Conservation (phyloP, 805 yeast species). For the Candida insectalens region DNA sequence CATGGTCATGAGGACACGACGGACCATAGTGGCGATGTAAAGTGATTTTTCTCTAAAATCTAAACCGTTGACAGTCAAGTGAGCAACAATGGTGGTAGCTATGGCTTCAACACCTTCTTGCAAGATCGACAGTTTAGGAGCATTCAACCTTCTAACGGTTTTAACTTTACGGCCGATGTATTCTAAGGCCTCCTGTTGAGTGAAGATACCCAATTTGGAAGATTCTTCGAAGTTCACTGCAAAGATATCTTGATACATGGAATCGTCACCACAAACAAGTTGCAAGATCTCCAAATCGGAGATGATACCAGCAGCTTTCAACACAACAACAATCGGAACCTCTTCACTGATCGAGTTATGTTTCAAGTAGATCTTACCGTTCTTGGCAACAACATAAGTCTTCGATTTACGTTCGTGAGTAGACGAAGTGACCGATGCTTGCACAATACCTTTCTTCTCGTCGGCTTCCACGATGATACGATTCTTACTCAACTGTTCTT, state of each 20-base stretch:
- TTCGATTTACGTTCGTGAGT: constrained; percentile 98
- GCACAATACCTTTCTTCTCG: constrained; percentile 86
- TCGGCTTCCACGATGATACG: constrained; percentile 98
- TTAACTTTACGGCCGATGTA: constrained; percentile 87
- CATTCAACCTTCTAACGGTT: constrained; percentile 78
- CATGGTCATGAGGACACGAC: constrained; percentile 94
- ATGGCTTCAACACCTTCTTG: constrained; percentile 97
- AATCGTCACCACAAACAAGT: constrained; percentile 83
- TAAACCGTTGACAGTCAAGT: constrained; percentile 69
- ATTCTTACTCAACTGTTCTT: constrained; percentile 93
- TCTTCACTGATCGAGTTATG: constrained; percentile 96
- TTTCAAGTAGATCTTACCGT: constrained; percentile 79
- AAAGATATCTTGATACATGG: constrained; percentile 84
- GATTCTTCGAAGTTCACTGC: constrained; percentile 93
- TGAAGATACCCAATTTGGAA: constrained; percentile 70
- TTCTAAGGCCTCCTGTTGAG: constrained; percentile 90
- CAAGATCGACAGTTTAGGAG: constrained; percentile 65
- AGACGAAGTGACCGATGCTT: constrained; percentile 95
- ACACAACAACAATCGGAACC: constrained; percentile 83
- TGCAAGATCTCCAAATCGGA: constrained; percentile 92
- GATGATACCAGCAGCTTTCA: constrained; percentile 91
- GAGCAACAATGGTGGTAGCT: constrained; percentile 95
- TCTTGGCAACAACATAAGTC: constrained; percentile 89
- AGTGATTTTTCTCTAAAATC: constrained; percentile 92
- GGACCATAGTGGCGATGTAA: constrained; percentile 92